Percentiles rank a stretch among this genome's conserved stretches.
These are phyloP conservation scores for Globisporangium iwayamae DNA, from an alignment of 352 stramenopile genomes.

Conservation along the genomic window DNA sequence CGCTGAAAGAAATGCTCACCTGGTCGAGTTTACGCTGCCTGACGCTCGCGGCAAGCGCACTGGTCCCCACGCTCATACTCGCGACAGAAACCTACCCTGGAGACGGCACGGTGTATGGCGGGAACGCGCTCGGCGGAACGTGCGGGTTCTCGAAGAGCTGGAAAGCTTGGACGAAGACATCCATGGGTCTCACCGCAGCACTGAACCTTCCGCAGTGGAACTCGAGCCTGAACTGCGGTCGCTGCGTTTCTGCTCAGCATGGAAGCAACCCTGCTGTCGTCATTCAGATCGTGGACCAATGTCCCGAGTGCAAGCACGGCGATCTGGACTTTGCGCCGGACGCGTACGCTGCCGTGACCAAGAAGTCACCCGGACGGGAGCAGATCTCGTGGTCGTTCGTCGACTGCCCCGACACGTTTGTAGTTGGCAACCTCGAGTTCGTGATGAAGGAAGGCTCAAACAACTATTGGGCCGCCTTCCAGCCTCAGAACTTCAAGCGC, in stretches of 20 bases:
- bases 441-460: constrained; percentile 16
- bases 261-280: constrained; percentile 9
- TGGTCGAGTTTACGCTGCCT: background rate
- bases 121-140: background rate
- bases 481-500: constrained; percentile 16
- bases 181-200: constrained; percentile 10
- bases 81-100: background rate
- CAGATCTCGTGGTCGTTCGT: constrained; percentile 15
- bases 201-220: constrained; percentile 14
- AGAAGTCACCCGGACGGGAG: constrained; percentile 1
- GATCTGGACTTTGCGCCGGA: constrained; percentile 13
- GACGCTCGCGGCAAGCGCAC: background rate
- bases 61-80: background rate
- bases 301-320: constrained; percentile 12
- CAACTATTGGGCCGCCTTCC: constrained; percentile 12
- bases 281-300: constrained; percentile 13
- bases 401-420: constrained; percentile 11
- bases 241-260: constrained; percentile 11
- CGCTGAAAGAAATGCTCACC: background rate
- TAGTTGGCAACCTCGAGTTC: constrained; percentile 11
- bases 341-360: constrained; percentile 5
- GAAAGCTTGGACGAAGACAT: constrained; percentile 7
- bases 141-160: constrained; percentile 10
- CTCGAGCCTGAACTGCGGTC: constrained; percentile 13
- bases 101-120: background rate